Evolutionary conservation across 1,284 basidiomycete genomes (phyloP).

Genomic region (Coniferiporia sulphurascens): DNA sequence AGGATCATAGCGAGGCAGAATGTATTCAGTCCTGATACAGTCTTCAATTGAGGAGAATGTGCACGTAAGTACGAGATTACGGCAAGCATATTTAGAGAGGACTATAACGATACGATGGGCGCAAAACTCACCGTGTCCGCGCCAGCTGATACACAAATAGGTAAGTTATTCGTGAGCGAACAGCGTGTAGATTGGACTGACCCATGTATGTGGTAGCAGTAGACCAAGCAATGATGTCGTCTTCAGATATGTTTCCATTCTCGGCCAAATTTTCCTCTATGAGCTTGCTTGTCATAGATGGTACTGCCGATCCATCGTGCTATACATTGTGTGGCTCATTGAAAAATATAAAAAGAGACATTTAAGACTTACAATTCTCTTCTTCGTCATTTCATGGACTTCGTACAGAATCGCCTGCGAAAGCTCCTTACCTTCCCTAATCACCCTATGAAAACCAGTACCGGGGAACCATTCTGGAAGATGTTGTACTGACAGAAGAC

Average conservation of each 20-base stretch:
- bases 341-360: neutral
- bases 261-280: slow-evolving; percentile 5
- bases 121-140: neutral
- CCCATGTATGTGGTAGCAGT: neutral
- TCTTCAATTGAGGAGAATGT: neutral
- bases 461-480: slow-evolving; percentile 14
- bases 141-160: neutral
- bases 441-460: slow-evolving; percentile 41
- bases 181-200: neutral
- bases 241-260: slow-evolving; percentile 3
- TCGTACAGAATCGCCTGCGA: slow-evolving; percentile 6
- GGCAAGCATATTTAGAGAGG: too few relatives aligned
- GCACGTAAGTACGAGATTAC: neutral
- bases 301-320: neutral
- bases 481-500: slow-evolving; percentile 1
- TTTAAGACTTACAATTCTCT: neutral
- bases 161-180: neutral
- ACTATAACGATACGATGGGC: neutral
- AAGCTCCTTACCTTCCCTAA: slow-evolving; percentile 40
- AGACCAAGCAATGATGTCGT: neutral
- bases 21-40: slow-evolving; percentile 9
- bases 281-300: slow-evolving; percentile 12
- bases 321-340: neutral
- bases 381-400: slow-evolving; percentile 7
- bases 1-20: slow-evolving; percentile 18